phyloP scores from a whole-genome alignment of 805 yeast species.

The Barnettozyma vustinii region DNA sequence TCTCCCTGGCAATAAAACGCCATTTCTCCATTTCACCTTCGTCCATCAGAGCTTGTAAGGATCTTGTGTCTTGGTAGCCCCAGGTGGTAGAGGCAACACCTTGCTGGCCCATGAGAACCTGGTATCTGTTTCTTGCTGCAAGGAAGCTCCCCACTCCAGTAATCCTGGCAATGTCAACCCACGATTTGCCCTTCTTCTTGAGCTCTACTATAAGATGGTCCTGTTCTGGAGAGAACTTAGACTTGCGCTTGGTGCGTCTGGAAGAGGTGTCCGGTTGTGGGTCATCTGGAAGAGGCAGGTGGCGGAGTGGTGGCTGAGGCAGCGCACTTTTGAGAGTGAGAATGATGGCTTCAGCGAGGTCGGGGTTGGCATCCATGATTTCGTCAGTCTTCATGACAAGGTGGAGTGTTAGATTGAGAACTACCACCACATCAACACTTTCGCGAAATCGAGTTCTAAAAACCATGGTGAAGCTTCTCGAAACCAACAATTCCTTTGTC shows the following conservation, averaged over 20 bases:
- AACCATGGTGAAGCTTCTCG: not conserved
- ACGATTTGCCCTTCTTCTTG: slow-evolving; percentile 57
- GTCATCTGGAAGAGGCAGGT: slow-evolving; percentile 34
- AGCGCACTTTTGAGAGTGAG: slow-evolving; percentile 12
- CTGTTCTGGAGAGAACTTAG: slow-evolving; percentile 67
- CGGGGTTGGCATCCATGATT: not conserved
- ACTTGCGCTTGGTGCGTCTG: slow-evolving; percentile 51
- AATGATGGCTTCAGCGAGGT: slow-evolving; percentile 7
- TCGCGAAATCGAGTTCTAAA: not conserved
- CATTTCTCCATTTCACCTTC: slow-evolving; percentile 69
- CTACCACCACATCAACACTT: not conserved
- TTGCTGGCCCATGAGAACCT: slow-evolving; percentile 77
- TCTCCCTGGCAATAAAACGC: slow-evolving; percentile 57
- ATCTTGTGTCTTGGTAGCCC: slow-evolving; percentile 49
- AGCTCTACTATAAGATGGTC: slow-evolving; percentile 58
- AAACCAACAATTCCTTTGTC: not conserved
- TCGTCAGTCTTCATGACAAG: not conserved
- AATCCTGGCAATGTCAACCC: slow-evolving; percentile 69
- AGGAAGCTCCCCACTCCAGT: slow-evolving; percentile 60
- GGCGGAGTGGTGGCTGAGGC: slow-evolving; percentile 16
- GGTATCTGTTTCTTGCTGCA: slow-evolving; percentile 75
- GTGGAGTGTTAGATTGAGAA: not conserved
- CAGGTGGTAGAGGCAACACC: slow-evolving; percentile 68
- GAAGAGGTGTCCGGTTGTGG: slow-evolving; percentile 36
- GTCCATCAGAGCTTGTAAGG: slow-evolving; percentile 50